Percentiles rank a stretch among this genome's conserved stretches.
Evolutionary conservation across 352 stramenopile species (phyloP).

Genomic region (Pythium vanterpoolii): DNA sequence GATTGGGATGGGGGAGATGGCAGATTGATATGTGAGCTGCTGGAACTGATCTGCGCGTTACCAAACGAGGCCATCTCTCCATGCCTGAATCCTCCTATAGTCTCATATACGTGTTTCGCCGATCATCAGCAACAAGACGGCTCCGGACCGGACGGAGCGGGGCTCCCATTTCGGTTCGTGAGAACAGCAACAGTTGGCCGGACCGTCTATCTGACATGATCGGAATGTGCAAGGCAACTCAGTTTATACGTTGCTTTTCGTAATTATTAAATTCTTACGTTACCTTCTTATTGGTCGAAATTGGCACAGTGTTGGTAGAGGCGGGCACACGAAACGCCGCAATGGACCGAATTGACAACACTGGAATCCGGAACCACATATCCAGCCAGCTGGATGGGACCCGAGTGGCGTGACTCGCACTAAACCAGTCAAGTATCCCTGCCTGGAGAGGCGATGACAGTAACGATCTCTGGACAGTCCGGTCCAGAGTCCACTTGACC

Average conservation of each 20-base stretch:
- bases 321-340: neutral
- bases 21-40: constrained; percentile 18
- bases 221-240: neutral
- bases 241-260: constrained; percentile 5
- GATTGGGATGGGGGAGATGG: neutral
- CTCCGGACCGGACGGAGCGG: neutral
- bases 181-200: constrained; percentile 8
- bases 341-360: neutral
- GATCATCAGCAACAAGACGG: constrained; percentile 5
- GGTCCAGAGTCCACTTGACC: too few relatives aligned
- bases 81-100: constrained; percentile 3
- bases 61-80: neutral
- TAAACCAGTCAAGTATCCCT: neutral
- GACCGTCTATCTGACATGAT: constrained; percentile 17
- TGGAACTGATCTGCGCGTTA: neutral
- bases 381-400: constrained; percentile 11
- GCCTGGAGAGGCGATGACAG: neutral
- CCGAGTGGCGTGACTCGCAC: neutral
- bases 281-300: constrained; percentile 20
- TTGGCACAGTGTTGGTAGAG: neutral
- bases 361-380: constrained; percentile 2
- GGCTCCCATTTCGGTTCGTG: constrained; percentile 2
- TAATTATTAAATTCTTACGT: constrained; percentile 11
- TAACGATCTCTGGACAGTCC: too few relatives aligned
- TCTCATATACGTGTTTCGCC: constrained; percentile 5